Evolutionary conservation across 768 basidiomycete genomes (phyloP).

Genomic region (Collybiopsis confluens): DNA sequence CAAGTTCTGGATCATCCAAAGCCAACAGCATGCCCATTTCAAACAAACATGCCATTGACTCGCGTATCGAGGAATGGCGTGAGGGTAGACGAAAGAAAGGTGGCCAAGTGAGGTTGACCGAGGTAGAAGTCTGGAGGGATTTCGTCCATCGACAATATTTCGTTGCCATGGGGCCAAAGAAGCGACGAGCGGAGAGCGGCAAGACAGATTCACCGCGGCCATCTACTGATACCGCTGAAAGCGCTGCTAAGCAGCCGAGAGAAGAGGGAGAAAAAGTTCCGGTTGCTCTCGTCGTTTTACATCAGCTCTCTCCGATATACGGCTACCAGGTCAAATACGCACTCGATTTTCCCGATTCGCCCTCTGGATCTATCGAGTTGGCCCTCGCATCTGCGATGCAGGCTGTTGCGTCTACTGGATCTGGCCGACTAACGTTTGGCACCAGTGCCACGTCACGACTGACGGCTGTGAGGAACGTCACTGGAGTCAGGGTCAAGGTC

Average conservation of each 20-base stretch:
- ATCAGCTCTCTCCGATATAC: slow-evolving; percentile 3
- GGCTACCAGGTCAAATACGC: slow-evolving; percentile 8
- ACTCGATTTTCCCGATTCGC: background rate
- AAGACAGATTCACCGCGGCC: background rate
- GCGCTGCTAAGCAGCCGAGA: background rate
- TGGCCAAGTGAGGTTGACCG: slow-evolving; percentile 2
- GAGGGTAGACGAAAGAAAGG: background rate
- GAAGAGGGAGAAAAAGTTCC: background rate
- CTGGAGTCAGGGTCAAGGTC: background rate
- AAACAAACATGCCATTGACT: background rate
- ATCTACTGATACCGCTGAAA: background rate
- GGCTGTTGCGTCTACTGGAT: background rate
- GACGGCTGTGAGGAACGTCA: background rate
- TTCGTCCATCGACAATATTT: slow-evolving; percentile 1
- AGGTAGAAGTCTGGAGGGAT: slow-evolving; percentile 4
- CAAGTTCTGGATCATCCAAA: background rate
- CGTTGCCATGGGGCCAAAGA: background rate
- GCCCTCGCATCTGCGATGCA: background rate
- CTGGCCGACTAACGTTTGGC: background rate
- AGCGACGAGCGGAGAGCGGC: background rate
- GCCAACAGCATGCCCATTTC: background rate
- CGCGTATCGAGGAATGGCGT: background rate
- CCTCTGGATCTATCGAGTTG: slow-evolving; percentile 4
- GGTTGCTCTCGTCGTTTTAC: slow-evolving; percentile 1
- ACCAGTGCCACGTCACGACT: background rate